Evolutionary conservation across 2,329 filamentous ascomycete genomes (phyloP), one percentile per base, ranked within the genome.

Genomic region (Chaetomiaceae sp.): DNA sequence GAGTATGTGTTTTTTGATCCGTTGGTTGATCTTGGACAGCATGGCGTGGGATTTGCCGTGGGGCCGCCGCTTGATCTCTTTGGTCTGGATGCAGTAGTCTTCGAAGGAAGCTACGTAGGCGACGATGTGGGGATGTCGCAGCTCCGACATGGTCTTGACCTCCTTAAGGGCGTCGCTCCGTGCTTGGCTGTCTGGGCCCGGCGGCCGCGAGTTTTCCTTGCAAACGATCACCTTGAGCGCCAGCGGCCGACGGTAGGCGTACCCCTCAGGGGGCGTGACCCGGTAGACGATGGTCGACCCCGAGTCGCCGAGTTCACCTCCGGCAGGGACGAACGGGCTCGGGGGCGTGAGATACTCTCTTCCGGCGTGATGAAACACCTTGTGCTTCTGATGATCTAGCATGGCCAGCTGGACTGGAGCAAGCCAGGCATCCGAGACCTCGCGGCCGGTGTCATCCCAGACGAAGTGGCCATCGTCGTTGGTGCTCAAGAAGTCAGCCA

Each of bases 81-180:
- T 29, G 9, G 51, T 59, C 23, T 57, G 52, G 23, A 64, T 56
- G 53, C 60, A 63, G 39, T 61, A 63, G 34, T 63, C 61, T 23
- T 64, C 63, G 34, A 61, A 64, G 0, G 59, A 62, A 2, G 61
- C 63, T 4, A 64, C 63, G 23, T 64, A 64, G n/a, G 58, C 59
- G 15, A 64, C 63, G 23, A 64, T 63, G 40, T 64, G 63, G 5
- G 61, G 61, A 36, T 64, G 63, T 9, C 54, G 33, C 4, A 64
- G 54, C 6, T 20, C 31, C 8, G 59, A 53, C 60, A 63, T 63
- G 33, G 58, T 64, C 19, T 44, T 53, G 4, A 64, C 60, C 45
- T 64, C 63, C 42, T 60, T 54, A 19, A 63, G 44, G 1, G 63
- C 63, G 7, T 55, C 43, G 19, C 42, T 55, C 12, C 63, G 57